Base-by-base conservation (phyloP, 495 filamentous ascomycete genomes). In the Talaromyces liani region DNA sequence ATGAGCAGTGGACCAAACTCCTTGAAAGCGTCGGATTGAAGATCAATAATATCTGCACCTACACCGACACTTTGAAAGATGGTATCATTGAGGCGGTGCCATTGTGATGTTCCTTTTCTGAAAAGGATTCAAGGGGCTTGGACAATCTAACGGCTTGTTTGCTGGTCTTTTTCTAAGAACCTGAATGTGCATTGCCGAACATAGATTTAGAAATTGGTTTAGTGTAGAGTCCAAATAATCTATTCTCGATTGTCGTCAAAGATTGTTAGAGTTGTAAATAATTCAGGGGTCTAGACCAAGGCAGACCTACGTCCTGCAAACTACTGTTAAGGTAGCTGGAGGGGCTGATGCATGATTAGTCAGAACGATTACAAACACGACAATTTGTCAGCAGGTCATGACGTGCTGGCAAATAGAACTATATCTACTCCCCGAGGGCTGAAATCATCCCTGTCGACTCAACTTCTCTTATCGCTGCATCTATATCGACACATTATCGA, bases 11-110 rank as follows among this genome's bases (percentile, higher is more conserved):
- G 79, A 62, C 67, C 47, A 65, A 65, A 12, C 58, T 84, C 9
- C 36, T 82, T 33, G 64, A 64, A 6, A 61, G 62, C 6, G 77
- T 73, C 9, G 80, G 82, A 0, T 67, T 85, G n/a, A 69, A 68
- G 33, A 65, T 81, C 45, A 58, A 72, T 34, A 74, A 76, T 34
- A 77, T 82, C 18, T 81, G 51, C 24, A 45, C 59, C 14, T 61
- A 61, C 36, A 61, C 25, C 39, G 45, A 47, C 22, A 12, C 16
- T 24, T 49, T 49, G 45, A 27, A 49, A 20, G 59, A 60, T 41
- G n/a, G 58, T 18, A 39, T 60, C 39, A 47, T 60, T 14, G 39
- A 39, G 58, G 58, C 31, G 7, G 58, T 45, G 1, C 58, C 18
- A 22, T n/a, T 51, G 45, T 51, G 16, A 18, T 27, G 27, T 27